Conservation (phyloP, 2,329 filamentous ascomycete genomes). For the Aureobasidium sp. region DNA sequence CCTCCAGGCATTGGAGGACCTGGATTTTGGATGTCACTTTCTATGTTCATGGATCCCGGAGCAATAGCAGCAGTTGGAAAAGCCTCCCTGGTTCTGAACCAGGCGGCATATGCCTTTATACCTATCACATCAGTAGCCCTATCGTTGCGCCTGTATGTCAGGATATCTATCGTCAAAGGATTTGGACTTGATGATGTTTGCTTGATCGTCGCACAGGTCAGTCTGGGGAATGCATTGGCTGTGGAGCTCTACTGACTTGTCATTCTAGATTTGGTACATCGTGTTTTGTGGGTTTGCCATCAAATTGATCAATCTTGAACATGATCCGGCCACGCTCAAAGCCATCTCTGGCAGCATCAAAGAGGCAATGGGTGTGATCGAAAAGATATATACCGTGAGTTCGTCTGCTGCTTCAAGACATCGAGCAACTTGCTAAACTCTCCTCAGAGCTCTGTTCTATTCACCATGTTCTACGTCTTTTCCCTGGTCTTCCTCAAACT, state of each 20-base stretch:
- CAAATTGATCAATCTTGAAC: background rate
- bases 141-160: background rate
- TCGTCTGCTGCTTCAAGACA: background rate
- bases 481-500: conserved; percentile 35
- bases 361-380: background rate
- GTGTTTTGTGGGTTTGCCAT: background rate
- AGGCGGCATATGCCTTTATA: background rate
- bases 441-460: background rate
- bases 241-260: background rate
- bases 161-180: background rate
- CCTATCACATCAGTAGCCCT: background rate
- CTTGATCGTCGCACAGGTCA: background rate
- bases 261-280: background rate
- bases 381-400: background rate
- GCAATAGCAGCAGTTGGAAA: background rate
- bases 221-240: background rate
- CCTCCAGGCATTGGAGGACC: background rate
- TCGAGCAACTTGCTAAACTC: background rate
- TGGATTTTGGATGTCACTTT: background rate
- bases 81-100: background rate
- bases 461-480: conserved; percentile 29
- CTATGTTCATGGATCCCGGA: background rate
- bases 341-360: background rate
- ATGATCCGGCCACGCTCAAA: background rate
- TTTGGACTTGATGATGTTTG: background rate